Conservation (phyloP, 192 early-diverging fungal genomes). For the Bifiguratus adelaidae region DNA sequence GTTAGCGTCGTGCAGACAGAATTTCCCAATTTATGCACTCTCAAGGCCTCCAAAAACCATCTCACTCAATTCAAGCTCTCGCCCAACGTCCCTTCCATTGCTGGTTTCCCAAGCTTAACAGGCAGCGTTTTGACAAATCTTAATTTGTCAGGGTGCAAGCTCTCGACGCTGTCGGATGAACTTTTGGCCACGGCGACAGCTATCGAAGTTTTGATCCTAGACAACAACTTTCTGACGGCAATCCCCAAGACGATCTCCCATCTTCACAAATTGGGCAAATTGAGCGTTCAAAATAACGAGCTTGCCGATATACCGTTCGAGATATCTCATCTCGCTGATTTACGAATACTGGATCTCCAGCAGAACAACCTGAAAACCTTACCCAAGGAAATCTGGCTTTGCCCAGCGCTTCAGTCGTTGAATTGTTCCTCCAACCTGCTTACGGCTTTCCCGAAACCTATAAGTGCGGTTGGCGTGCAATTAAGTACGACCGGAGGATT, state of each 20-base stretch:
- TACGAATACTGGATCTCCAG: constrained; percentile 58
- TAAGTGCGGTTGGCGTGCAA: constrained; percentile 21
- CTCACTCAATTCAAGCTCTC: constrained; percentile 54
- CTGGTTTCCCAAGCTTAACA: constrained; percentile 5
- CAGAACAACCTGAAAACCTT: constrained; percentile 66
- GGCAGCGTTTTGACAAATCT: constrained; percentile 21
- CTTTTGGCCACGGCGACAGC: constrained; percentile 44
- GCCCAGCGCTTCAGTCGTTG: constrained; percentile 50
- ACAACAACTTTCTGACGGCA: constrained; percentile 63
- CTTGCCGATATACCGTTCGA: constrained; percentile 58
- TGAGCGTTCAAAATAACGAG: constrained; percentile 60
- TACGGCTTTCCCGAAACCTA: constrained; percentile 70
- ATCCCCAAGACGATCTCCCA: constrained; percentile 48
- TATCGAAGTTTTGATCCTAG: constrained; percentile 47
- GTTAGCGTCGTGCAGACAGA: constrained; percentile 51
- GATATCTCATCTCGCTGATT: constrained; percentile 48
- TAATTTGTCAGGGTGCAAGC: constrained; percentile 58
- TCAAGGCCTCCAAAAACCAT: constrained; percentile 56
- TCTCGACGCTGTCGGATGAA: constrained; percentile 48
- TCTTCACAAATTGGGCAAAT: constrained; percentile 34
- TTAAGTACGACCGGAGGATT: constrained; percentile 20
- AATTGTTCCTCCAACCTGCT: constrained; percentile 77
- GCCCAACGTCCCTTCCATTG: neutral
- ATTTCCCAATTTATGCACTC: constrained; percentile 36
- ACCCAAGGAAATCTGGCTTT: constrained; percentile 70